Percentiles rank a stretch among this genome's conserved stretches.
Conservation (phyloP, 2,329 filamentous ascomycete genomes). For the Apiospora malaysiana region DNA sequence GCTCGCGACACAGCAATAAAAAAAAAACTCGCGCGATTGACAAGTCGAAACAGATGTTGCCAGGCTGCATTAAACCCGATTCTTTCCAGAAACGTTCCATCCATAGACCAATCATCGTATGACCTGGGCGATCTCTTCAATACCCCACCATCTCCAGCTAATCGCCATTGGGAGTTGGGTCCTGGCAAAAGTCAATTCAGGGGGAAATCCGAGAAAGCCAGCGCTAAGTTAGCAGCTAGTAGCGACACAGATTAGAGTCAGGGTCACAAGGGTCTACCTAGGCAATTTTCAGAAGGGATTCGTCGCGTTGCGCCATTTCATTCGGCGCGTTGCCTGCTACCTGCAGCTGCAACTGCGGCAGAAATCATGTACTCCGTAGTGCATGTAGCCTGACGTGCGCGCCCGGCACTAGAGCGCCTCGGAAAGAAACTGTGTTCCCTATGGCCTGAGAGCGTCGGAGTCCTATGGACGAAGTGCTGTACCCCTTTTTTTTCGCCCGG, state of each 20-base stretch:
- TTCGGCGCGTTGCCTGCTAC: too few species aligned
- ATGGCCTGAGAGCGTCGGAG: conserved; percentile 3
- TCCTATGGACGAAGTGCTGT: too few species aligned
- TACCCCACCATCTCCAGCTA: conserved; percentile 16
- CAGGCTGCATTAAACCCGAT: conserved; percentile 1
- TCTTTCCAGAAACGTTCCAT: conserved; percentile 19
- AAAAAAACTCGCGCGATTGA: neutral
- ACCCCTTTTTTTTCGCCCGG: too few species aligned
- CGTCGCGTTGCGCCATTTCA: too few species aligned
- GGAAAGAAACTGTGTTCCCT: neutral
- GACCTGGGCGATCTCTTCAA: neutral
- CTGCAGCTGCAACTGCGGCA: too few species aligned
- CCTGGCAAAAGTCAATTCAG: conserved; percentile 12
- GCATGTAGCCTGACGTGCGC: neutral
- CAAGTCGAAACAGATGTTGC: conserved; percentile 11
- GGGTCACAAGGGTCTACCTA: neutral
- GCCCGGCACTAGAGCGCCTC: neutral
- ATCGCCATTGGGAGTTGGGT: neutral
- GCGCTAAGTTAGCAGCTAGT: neutral
- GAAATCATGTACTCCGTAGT: too few species aligned
- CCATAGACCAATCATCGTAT: conserved; percentile 12
- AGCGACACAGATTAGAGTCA: neutral
- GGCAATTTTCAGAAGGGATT: neutral
- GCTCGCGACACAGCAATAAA: neutral
- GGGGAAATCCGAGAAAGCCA: neutral